These are phyloP conservation scores for Leccinum fibrillosum DNA, from an alignment of 768 basidiomycete genomes.

Conservation along the genomic window DNA sequence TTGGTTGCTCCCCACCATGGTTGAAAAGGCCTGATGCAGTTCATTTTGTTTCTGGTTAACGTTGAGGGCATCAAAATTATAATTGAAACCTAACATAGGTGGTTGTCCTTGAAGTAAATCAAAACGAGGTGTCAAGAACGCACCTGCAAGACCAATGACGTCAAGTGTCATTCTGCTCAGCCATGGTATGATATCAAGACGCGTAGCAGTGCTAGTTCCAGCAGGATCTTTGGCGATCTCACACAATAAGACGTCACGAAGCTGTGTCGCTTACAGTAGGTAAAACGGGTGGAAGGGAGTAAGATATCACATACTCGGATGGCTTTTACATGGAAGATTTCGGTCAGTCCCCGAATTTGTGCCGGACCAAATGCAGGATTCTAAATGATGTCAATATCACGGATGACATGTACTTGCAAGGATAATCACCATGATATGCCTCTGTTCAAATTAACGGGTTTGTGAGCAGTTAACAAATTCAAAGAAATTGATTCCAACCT, in stretches of 20 bases:
- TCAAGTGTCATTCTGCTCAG: constrained; percentile 36
- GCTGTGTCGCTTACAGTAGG: constrained; percentile 11
- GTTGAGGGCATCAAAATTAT: constrained; percentile 32
- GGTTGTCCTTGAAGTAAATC: background rate
- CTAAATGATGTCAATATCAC: constrained; percentile 23
- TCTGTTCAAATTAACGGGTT: background rate
- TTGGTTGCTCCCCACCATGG: constrained; percentile 13
- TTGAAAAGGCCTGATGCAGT: constrained; percentile 30
- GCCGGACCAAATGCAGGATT: constrained; percentile 63
- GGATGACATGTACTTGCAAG: background rate
- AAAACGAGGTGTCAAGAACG: constrained; percentile 10
- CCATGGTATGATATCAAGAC: constrained; percentile 32
- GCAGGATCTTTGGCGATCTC: constrained; percentile 29
- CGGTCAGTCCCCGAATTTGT: constrained; percentile 54
- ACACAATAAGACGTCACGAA: constrained; percentile 43
- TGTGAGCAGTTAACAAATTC: background rate
- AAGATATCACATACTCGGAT: constrained; percentile 35
- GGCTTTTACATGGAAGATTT: constrained; percentile 57
- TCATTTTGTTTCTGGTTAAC: constrained; percentile 24
- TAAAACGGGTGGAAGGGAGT: no score
- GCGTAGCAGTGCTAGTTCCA: background rate
- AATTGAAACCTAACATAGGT: constrained; percentile 33
- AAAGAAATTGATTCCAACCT: constrained; percentile 20
- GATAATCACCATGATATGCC: constrained; percentile 25
- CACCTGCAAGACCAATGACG: constrained; percentile 34